Base-by-base conservation (phyloP, 2,329 filamentous ascomycete species). In the Coniochaeta sp. region DNA sequence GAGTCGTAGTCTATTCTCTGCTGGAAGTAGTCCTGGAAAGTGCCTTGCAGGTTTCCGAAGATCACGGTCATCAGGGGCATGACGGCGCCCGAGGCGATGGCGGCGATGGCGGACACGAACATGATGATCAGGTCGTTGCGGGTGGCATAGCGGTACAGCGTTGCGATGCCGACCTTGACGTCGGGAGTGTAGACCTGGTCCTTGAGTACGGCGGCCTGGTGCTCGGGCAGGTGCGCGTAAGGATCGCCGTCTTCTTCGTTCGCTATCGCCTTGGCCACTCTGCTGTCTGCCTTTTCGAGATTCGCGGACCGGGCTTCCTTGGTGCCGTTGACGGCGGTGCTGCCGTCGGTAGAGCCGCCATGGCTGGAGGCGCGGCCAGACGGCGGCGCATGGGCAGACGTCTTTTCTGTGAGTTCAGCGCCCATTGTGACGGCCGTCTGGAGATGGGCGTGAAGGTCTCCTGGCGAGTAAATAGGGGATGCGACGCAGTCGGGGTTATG, bases 21-120 rank as follows among this genome's bases (percentile, higher is more conserved):
- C 70, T 3, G 66, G 57, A 87, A 80, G 58, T 82, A 89, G 20
- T 73, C 64, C 60, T 87, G 80, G 64, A 95, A 95, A 1, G 78
- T 79, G 4, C 81, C 81, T 53, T 90, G 82, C 33, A 95, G 75
- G 49, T 83, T 81, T 55, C 90, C 89, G 61, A 95, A 95, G 30
- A 95, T 71, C 53, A 90, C 78, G 0, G 89, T 92, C 82, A 94
- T 92, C 22, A 91, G 71, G 6, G 89, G 89, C 55, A 92, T 68
- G 7, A 86, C 85, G 51, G 87, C 87, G 54, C 89, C 89, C 16
- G 82, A 85, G 30, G 76, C 82, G 57, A 91, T 87, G 56, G 87
- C 78, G 52, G 80, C 81, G 51, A 92, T 60, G 26, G 74, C 64
- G 49, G 84, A 80, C 51, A 89, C 67, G 33, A 67, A 60, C 35